A percentile compares a stretch with the other conserved stretches of the same genome.
phyloP scores from a whole-genome alignment of 2,329 filamentous ascomycete species.

The Gremmenia infestans region DNA sequence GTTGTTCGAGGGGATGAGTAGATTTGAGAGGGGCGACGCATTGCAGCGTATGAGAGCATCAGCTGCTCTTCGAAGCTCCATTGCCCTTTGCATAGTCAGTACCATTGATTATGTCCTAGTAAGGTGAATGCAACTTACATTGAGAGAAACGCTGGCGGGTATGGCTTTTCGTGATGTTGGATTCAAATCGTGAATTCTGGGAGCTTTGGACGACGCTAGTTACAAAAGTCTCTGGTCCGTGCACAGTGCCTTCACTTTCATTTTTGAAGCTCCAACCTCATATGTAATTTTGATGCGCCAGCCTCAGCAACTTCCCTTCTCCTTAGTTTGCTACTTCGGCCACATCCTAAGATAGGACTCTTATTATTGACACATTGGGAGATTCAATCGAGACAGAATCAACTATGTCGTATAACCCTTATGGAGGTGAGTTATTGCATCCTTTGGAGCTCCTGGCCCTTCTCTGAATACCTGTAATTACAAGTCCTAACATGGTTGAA shows the following conservation, averaged over 20 bases:
- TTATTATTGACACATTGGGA: background rate
- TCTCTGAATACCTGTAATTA: background rate
- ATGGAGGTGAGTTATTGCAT: slow-evolving; percentile 27
- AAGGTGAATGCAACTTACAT: slow-evolving; percentile 15
- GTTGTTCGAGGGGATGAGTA: slow-evolving; percentile 25
- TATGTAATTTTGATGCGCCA: slow-evolving; percentile 7
- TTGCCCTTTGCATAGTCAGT: slow-evolving; percentile 18
- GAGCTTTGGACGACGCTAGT: background rate
- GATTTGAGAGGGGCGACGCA: slow-evolving; percentile 21
- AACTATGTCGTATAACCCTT: slow-evolving; percentile 33
- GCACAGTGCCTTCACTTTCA: background rate
- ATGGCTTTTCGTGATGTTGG: slow-evolving; percentile 17
- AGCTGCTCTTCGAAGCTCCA: slow-evolving; percentile 32
- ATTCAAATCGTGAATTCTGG: background rate
- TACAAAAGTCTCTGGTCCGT: background rate
- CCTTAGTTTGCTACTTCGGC: background rate
- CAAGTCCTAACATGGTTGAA: slow-evolving; percentile 11
- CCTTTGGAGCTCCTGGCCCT: background rate
- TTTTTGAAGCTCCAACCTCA: slow-evolving; percentile 6
- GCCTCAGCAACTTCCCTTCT: background rate
- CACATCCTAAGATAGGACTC: background rate
- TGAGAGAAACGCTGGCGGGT: slow-evolving; percentile 5
- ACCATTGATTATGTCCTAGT: slow-evolving; percentile 4
- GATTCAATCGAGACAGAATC: background rate
- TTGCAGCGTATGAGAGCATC: slow-evolving; percentile 30